Conservation (phyloP, 2,329 filamentous ascomycete genomes). For the Sporothrix schenckii region DNA sequence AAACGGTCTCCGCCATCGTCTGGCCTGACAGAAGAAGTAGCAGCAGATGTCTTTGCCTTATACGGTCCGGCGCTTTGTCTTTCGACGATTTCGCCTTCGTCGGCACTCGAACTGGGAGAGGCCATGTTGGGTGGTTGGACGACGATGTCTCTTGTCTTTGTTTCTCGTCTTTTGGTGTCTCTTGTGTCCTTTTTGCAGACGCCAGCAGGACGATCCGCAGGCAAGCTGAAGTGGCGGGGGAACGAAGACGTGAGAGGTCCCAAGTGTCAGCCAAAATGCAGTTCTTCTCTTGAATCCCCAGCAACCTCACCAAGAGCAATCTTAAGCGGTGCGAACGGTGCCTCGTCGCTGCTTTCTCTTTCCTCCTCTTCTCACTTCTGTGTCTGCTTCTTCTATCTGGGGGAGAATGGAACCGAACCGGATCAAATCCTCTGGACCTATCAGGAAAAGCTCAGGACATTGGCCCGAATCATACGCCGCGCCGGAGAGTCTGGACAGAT, state of each 20-base stretch:
- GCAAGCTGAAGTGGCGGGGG: slow-evolving; percentile 33
- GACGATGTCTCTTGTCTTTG: too few species aligned
- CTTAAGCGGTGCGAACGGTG: neutral
- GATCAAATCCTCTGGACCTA: slow-evolving; percentile 41
- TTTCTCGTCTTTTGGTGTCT: neutral
- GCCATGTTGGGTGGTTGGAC: slow-evolving; percentile 38
- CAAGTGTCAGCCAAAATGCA: slow-evolving; percentile 34
- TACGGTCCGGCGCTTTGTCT: slow-evolving; percentile 59
- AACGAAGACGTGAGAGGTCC: slow-evolving; percentile 17
- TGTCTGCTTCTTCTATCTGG: neutral
- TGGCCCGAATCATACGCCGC: slow-evolving; percentile 29
- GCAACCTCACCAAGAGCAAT: neutral
- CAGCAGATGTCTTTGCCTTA: slow-evolving; percentile 87
- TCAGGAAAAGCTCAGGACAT: slow-evolving; percentile 37
- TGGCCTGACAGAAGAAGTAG: slow-evolving; percentile 29
- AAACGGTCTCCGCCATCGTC: slow-evolving; percentile 67
- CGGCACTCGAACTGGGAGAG: slow-evolving; percentile 62
- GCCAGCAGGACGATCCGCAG: slow-evolving; percentile 36
- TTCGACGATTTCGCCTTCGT: slow-evolving; percentile 86
- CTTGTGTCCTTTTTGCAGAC: neutral
- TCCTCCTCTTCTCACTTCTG: neutral
- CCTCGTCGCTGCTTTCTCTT: neutral
- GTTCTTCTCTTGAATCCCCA: slow-evolving; percentile 14
- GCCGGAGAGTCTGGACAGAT: slow-evolving; percentile 16
- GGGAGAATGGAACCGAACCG: slow-evolving; percentile 38